Evolutionary conservation across 2,329 filamentous ascomycete species (phyloP).

Genomic region (Blastomyces parvus): DNA sequence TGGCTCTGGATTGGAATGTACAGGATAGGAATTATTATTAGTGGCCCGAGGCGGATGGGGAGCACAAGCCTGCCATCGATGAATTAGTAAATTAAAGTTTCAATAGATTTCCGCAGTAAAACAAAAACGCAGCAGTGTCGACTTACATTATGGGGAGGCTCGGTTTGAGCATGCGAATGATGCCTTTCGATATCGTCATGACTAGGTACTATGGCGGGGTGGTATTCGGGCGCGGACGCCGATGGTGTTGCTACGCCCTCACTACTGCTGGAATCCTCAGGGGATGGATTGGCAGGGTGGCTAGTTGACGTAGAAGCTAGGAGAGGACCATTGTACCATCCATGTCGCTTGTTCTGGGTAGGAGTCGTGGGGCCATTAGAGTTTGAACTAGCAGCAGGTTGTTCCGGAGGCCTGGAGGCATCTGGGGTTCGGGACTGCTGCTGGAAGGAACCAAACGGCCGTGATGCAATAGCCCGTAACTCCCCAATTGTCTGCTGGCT

Average conservation of each 20-base stretch:
- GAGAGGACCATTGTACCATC: conserved; percentile 28
- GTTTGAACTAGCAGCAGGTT: not conserved
- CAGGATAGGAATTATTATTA: conserved; percentile 21
- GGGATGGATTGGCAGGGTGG: conserved; percentile 33
- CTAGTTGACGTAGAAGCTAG: conserved; percentile 23
- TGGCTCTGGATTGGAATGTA: conserved; percentile 20
- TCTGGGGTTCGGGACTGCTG: conserved; percentile 15
- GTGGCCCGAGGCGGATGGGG: conserved; percentile 25
- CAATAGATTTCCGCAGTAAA: conserved; percentile 17
- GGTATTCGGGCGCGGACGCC: conserved; percentile 39
- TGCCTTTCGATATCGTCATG: conserved; percentile 40
- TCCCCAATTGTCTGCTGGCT: conserved; percentile 37
- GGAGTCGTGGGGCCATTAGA: conserved; percentile 7
- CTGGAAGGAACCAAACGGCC: conserved; percentile 29
- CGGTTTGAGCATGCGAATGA: conserved; percentile 27
- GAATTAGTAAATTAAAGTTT: conserved; percentile 16
- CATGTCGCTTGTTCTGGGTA: conserved; percentile 26
- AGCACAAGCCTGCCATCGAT: conserved; percentile 26
- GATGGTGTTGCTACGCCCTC: conserved; percentile 41
- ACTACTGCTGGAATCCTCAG: conserved; percentile 42
- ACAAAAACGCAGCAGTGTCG: conserved; percentile 17
- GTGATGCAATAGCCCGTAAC: conserved; percentile 31
- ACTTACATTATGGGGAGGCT: conserved; percentile 35
- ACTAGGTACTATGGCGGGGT: conserved; percentile 41
- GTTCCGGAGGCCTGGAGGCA: not conserved